Evolutionary conservation across 2,329 filamentous ascomycete species (phyloP), one percentile per base, ranked within the genome.

Genomic region (Aspergillus chevalieri): DNA sequence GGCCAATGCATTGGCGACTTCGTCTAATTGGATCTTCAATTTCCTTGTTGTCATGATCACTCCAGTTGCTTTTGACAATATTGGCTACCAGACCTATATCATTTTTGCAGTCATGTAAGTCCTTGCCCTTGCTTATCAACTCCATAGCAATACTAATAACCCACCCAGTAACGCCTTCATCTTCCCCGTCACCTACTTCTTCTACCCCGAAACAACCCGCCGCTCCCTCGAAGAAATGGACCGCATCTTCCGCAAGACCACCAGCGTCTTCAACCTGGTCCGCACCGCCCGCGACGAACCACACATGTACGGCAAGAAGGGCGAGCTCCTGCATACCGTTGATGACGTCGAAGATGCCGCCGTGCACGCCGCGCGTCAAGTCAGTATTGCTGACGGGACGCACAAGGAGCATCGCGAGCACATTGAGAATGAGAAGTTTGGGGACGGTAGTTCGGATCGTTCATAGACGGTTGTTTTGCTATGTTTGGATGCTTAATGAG

Each of bases 191-290:
- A 75, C 79, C 44, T 83, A 81, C 67, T 78, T 81, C 66, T 81
- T 82, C 72, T 82, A 80, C 62, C 80, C 80, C 0, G 80, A 83
- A 59, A 83, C 80, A 2, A 79, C 78, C 8, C 76, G 75, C 54
- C 76, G 79, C 6, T 80, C 75, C 12, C 73, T 87, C 28, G 84
- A 87, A 65, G 84, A 87, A 63, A 82, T 88, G 67, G 84, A 88
- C 59, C 75, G 80, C 50, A 83, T 87, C 56, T 85, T 86, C 72
- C 74, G 74, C 62, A 79, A 80, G 53, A 77, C 76, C 1, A 68
- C 64, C 22, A 75, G 68, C 19, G 63, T 76, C 46, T 77, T 80
- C 53, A 62, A 72, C 15, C 71, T 78, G 3, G 76, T 80, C 21
- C 65, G 69, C 47, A 67, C 78, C 24, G 79, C 80, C 2, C 62